Evolutionary conservation across 306 rosid species (phyloP).

Genomic region (Corylus heterophylla): DNA sequence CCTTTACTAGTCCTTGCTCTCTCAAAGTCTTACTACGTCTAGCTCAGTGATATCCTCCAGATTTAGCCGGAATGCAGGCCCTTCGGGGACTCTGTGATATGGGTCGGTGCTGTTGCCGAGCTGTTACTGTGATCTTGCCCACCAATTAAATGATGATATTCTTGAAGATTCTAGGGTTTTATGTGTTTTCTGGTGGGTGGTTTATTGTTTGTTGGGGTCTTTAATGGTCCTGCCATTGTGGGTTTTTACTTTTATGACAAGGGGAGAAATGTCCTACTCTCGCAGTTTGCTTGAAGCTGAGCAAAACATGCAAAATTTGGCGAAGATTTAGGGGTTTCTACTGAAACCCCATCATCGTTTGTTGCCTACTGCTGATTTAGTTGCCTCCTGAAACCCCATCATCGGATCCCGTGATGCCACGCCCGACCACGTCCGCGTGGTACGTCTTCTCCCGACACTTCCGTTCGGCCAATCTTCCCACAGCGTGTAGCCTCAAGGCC

Average conservation of each 20-base stretch:
- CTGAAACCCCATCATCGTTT: slow-evolving; percentile 18
- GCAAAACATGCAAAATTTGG: too few relatives aligned
- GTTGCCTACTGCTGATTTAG: slow-evolving; percentile 30
- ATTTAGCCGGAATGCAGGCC: slow-evolving; percentile 44
- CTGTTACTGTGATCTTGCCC: slow-evolving; percentile 29
- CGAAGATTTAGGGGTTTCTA: slow-evolving; percentile 23
- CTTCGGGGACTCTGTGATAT: slow-evolving; percentile 11
- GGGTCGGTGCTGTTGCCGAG: slow-evolving; percentile 18
- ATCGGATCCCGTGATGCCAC: slow-evolving; percentile 21
- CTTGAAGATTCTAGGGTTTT: slow-evolving; percentile 50
- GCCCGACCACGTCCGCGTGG: slow-evolving; percentile 17
- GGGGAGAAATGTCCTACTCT: too few relatives aligned
- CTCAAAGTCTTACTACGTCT: neutral
- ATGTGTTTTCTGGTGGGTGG: slow-evolving; percentile 34
- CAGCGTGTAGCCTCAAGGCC: slow-evolving; percentile 18
- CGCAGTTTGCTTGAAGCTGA: too few relatives aligned
- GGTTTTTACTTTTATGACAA: neutral
- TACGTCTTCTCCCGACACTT: slow-evolving; percentile 21
- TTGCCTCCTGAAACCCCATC: slow-evolving; percentile 7
- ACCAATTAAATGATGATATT: slow-evolving; percentile 43
- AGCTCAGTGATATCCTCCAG: slow-evolving; percentile 34
- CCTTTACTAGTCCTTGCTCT: neutral
- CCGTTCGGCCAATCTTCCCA: slow-evolving; percentile 18
- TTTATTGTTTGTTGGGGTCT: slow-evolving; percentile 20
- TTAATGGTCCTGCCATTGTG: slow-evolving; percentile 12